A percentile compares a stretch with the other conserved stretches of the same genome.
Evolutionary conservation across 768 basidiomycete genomes (phyloP).

Genomic region (Hygrophoropsis aurantiaca): DNA sequence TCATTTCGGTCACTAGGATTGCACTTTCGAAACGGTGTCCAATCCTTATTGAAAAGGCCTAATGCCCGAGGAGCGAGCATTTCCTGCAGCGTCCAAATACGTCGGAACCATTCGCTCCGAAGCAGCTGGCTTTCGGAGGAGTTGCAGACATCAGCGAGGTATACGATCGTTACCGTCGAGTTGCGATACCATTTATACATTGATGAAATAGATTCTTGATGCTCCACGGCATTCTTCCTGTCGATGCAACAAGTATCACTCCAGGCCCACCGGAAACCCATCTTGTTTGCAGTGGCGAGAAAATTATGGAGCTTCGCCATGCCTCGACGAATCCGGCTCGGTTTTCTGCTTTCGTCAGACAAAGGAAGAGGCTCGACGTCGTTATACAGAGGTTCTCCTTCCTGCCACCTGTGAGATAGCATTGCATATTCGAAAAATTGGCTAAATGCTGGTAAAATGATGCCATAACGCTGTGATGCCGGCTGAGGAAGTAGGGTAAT

Average conservation of each 20-base stretch:
- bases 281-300: background rate
- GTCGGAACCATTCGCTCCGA: slow-evolving; percentile 24
- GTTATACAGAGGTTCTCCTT: slow-evolving; percentile 4
- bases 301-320: slow-evolving; percentile 1
- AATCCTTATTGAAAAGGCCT: slow-evolving; percentile 24
- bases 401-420: slow-evolving; percentile 4
- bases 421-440: no score
- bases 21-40: slow-evolving; percentile 8
- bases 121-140: slow-evolving; percentile 4
- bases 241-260: slow-evolving; percentile 7
- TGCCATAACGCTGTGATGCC: no score
- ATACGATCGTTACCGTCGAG: slow-evolving; percentile 2
- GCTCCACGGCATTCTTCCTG: slow-evolving; percentile 1
- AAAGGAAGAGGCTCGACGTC: background rate
- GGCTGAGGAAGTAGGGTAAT: no score
- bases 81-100: slow-evolving; percentile 24
- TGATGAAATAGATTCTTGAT: slow-evolving; percentile 1
- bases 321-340: no score
- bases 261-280: no score
- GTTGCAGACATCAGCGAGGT: background rate
- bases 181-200: slow-evolving; percentile 5
- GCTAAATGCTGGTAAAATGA: no score
- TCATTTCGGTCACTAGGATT: background rate
- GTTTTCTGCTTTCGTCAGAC: background rate
- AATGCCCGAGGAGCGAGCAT: slow-evolving; percentile 23